A percentile compares a stretch with the other conserved stretches of the same genome.
These are phyloP conservation scores for Kazachstania bromeliacearum DNA, from an alignment of 805 yeast species.

Conservation along the genomic window DNA sequence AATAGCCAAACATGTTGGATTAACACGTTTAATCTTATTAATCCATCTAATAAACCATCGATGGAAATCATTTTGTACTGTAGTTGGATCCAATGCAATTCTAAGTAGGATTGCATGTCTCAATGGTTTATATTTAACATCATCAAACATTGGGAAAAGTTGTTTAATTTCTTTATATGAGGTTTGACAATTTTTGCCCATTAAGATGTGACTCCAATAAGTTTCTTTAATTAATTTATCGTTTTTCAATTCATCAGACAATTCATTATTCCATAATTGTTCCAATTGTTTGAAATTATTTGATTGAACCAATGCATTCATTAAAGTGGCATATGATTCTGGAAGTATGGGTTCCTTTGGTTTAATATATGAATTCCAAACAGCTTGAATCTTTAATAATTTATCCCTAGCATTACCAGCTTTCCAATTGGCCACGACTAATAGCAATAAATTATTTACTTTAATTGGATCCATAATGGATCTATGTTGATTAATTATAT, in stretches of 20 bases:
- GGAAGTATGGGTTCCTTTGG: conserved; percentile 6
- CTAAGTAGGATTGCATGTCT: conserved; percentile 13
- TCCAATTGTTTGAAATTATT: conserved; percentile 12
- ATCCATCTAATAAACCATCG: conserved; percentile 6
- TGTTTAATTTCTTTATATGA: conserved; percentile 8
- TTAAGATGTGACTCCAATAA: conserved; percentile 12
- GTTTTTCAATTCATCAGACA: conserved; percentile 15
- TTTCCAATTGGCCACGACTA: conserved; percentile 17
- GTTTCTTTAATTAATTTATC: conserved; percentile 15
- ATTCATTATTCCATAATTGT: conserved; percentile 20
- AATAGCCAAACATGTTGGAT: conserved; percentile 14
- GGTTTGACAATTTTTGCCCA: conserved; percentile 4
- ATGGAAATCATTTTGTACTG: conserved; percentile 9
- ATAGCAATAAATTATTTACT: conserved; percentile 15
- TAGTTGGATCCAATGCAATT: conserved; percentile 9
- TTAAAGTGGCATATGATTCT: conserved; percentile 17
- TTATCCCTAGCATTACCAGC: conserved; percentile 9
- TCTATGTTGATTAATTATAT: no score
- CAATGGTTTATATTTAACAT: not conserved
- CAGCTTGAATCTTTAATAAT: conserved; percentile 22
- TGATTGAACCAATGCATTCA: conserved; percentile 17
- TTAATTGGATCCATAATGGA: conserved; percentile 4
- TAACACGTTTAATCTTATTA: conserved; percentile 1
- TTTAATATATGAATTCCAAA: conserved; percentile 25
- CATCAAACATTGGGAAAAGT: not conserved